A percentile compares a stretch with the other conserved stretches of the same genome.
phyloP scores from a whole-genome alignment of 345 rosid species.

The Toxicodendron radicans region DNA sequence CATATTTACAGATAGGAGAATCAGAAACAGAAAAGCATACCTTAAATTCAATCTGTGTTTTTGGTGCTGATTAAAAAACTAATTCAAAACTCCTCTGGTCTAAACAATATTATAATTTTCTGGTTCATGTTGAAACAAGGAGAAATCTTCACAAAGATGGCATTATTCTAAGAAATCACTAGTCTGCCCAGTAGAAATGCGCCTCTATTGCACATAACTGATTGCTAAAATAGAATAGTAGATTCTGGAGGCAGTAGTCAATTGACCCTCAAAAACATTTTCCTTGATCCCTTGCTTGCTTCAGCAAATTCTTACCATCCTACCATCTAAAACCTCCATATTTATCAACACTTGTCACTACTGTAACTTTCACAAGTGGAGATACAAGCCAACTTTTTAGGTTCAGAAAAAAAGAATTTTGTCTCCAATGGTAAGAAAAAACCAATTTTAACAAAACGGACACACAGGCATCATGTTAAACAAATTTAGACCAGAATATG shows the following conservation, averaged over 20 bases:
- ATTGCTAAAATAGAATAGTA: neutral
- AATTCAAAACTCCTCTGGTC: neutral
- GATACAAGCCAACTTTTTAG: neutral
- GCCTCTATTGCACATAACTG: neutral
- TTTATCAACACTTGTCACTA: neutral
- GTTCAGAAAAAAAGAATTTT: neutral
- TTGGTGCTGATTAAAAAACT: neutral
- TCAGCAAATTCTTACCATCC: neutral
- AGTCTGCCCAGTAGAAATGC: neutral
- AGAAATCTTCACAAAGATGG: neutral
- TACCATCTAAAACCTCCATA: conserved; percentile 5
- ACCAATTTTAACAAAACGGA: neutral
- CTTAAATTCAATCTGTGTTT: neutral
- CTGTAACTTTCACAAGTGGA: neutral
- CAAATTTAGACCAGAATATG: neutral
- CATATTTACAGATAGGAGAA: neutral
- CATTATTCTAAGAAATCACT: neutral
- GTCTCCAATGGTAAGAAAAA: neutral
- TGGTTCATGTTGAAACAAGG: neutral
- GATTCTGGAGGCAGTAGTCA: neutral
- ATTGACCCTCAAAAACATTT: neutral
- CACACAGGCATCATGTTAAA: neutral
- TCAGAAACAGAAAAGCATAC: neutral
- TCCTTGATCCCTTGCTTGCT: conserved; percentile 12
- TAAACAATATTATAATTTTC: no score